Percentiles rank a stretch among this genome's conserved stretches.
Evolutionary conservation across 164 flowering plant species (phyloP).

Genomic region (Chloranthus sessilifolius): DNA sequence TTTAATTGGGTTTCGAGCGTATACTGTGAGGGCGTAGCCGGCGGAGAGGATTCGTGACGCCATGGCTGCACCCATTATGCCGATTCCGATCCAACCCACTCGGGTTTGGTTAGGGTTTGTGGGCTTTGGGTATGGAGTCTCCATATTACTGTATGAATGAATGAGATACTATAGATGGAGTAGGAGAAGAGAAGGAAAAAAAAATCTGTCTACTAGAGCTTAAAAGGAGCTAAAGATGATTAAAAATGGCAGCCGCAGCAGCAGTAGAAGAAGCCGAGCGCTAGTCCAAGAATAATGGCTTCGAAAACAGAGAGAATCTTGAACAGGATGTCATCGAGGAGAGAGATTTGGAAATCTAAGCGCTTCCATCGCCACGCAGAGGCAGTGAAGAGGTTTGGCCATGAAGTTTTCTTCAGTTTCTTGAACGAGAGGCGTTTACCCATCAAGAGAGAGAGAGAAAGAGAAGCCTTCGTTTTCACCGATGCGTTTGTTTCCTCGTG

Average conservation of each 20-base stretch:
- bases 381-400: slow-evolving; percentile 3
- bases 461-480: no score
- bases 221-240: no score
- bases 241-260: slow-evolving; percentile 42
- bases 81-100: slow-evolving; percentile 77
- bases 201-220: no score
- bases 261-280: slow-evolving; percentile 36
- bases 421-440: slow-evolving; percentile 10
- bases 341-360: slow-evolving; percentile 13
- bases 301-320: slow-evolving; percentile 36
- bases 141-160: no score
- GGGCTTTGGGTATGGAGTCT: slow-evolving; percentile 45
- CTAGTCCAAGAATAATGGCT: slow-evolving; percentile 31
- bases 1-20: slow-evolving; percentile 56
- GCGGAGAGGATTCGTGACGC: slow-evolving; percentile 60
- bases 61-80: slow-evolving; percentile 87
- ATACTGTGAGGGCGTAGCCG: slow-evolving; percentile 61
- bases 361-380: slow-evolving; percentile 8
- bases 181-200: no score
- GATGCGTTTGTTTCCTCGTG: background rate
- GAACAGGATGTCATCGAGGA: slow-evolving; percentile 34
- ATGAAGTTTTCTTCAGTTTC: slow-evolving; percentile 10
- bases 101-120: slow-evolving; percentile 44
- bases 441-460: background rate
- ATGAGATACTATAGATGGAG: no score